phyloP scores from a whole-genome alignment of 1,284 basidiomycete species.

The Leccinum angustisporum region DNA sequence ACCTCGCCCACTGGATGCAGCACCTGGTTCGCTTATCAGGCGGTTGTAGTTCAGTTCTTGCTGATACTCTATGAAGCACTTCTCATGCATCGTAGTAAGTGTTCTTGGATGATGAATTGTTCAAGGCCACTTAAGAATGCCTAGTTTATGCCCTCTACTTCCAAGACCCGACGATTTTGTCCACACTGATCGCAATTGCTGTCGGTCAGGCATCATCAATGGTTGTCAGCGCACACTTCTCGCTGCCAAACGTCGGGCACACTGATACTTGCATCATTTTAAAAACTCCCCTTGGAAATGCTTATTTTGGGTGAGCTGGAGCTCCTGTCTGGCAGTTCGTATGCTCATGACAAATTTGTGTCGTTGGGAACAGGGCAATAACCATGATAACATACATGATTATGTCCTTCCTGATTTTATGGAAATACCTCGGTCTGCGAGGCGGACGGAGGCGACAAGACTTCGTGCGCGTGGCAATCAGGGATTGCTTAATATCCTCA shows the following conservation, averaged over 20 bases:
- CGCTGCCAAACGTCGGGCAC: conserved; percentile 11
- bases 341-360: neutral
- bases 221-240: conserved; percentile 16
- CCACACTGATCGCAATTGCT: conserved; percentile 7
- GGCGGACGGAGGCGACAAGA: conserved; percentile 4
- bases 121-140: neutral
- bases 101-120: neutral
- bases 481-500: conserved; percentile 14
- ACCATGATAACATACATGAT: conserved; percentile 15
- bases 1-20: conserved; percentile 7
- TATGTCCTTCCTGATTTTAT: conserved; percentile 23
- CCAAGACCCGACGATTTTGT: conserved; percentile 3
- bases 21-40: conserved; percentile 18
- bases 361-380: conserved; percentile 12
- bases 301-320: conserved; percentile 20
- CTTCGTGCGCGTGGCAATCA: conserved; percentile 12
- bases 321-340: too few relatives aligned
- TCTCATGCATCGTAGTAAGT: conserved; percentile 20
- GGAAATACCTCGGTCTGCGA: conserved; percentile 16
- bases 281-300: conserved; percentile 14
- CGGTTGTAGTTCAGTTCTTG: conserved; percentile 9
- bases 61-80: conserved; percentile 8
- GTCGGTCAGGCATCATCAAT: conserved; percentile 20
- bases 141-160: conserved; percentile 18
- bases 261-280: conserved; percentile 21